Evolutionary conservation across 345 rosid species (phyloP).

Genomic region (Citropsis articulata): DNA sequence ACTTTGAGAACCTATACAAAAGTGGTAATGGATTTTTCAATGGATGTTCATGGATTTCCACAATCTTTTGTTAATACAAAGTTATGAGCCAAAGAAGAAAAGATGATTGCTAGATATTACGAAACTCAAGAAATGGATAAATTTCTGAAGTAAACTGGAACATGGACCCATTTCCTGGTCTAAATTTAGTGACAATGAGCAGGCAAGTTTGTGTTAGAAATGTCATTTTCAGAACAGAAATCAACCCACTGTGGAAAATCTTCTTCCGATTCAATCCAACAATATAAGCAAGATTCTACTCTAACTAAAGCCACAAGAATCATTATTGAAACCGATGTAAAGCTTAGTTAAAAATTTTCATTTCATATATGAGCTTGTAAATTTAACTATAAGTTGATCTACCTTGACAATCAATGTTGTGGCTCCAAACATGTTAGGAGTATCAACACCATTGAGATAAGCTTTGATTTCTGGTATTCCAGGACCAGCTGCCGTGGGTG

Average conservation of each 20-base stretch:
- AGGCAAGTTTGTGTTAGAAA: not conserved
- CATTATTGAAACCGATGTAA: not conserved
- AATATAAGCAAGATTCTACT: not conserved
- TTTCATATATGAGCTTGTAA: not conserved
- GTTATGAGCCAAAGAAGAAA: constrained; percentile 1
- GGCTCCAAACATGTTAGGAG: constrained; percentile 88
- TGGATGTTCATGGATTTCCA: not conserved
- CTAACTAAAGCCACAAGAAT: not conserved
- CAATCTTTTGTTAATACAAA: not conserved
- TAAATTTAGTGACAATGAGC: not conserved
- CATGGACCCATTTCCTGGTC: not conserved
- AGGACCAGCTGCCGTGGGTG: constrained; percentile 97
- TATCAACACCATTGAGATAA: constrained; percentile 91
- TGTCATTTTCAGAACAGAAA: not conserved
- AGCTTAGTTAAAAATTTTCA: not conserved
- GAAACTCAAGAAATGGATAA: not conserved
- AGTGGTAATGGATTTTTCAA: not conserved
- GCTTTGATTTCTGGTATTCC: constrained; percentile 97
- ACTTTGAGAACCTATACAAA: not conserved
- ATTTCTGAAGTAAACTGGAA: not conserved
- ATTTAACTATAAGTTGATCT: not conserved
- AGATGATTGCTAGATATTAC: not conserved
- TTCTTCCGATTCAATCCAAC: not conserved
- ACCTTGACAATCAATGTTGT: constrained; percentile 85
- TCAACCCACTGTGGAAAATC: not conserved